Evolutionary conservation across 2,329 filamentous ascomycete genomes (phyloP).

Genomic region (Graphilbum fragrans): DNA sequence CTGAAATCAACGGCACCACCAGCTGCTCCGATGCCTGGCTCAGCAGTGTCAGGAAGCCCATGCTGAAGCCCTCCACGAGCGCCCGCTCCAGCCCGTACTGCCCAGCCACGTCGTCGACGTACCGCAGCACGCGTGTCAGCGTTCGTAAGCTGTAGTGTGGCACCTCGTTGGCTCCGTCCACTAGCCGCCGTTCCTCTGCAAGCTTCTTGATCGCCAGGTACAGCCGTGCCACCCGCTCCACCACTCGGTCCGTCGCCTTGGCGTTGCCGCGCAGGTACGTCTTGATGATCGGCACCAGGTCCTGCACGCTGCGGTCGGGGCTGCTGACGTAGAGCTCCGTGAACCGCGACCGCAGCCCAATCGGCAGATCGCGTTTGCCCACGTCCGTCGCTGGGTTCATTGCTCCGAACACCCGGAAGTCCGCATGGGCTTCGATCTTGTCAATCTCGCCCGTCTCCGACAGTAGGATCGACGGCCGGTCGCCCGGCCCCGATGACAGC

Average conservation of each 20-base stretch:
- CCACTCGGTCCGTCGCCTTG: constrained; percentile 59
- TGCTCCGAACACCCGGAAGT: constrained; percentile 92
- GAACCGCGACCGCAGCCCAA: constrained; percentile 81
- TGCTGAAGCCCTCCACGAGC: constrained; percentile 89
- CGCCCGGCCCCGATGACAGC: constrained; percentile 58
- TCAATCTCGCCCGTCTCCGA: constrained; percentile 92
- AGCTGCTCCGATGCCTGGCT: constrained; percentile 70
- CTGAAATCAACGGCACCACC: constrained; percentile 66
- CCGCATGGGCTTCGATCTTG: constrained; percentile 74
- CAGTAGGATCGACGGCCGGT: constrained; percentile 70
- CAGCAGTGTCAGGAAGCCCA: constrained; percentile 91
- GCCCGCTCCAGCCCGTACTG: constrained; percentile 77
- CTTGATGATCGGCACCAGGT: constrained; percentile 77
- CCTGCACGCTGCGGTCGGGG: constrained; percentile 76
- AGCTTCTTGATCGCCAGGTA: constrained; percentile 81
- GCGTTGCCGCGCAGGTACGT: constrained; percentile 68
- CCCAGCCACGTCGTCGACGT: constrained; percentile 73
- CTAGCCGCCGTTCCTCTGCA: constrained; percentile 69
- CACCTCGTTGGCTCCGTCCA: constrained; percentile 90
- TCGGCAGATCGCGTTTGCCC: constrained; percentile 86
- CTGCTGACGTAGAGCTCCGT: constrained; percentile 92
- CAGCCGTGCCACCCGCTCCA: constrained; percentile 70
- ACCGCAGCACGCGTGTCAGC: constrained; percentile 77
- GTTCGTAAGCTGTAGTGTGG: constrained; percentile 96
- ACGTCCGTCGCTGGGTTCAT: constrained; percentile 99